phyloP scores from a whole-genome alignment of 139 green algal genomes.

The Micractinium sp. region DNA sequence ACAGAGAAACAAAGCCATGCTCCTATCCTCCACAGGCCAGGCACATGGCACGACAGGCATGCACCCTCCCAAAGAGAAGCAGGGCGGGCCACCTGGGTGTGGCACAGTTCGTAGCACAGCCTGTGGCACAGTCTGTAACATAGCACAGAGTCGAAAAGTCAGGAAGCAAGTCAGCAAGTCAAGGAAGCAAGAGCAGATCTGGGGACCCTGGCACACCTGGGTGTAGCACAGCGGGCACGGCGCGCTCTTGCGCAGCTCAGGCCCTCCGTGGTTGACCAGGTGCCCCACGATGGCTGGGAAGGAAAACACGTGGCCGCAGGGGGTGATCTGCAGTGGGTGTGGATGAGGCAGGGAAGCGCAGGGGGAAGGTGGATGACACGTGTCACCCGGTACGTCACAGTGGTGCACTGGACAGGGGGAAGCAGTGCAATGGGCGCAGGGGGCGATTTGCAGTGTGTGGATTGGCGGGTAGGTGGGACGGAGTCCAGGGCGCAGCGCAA shows the following conservation, averaged over 20 bases:
- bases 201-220: not conserved
- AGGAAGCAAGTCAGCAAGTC: no score
- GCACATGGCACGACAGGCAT: no score
- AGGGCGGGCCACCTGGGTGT: no score
- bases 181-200: not conserved
- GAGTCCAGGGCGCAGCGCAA: no score
- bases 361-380: not conserved
- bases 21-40: no score
- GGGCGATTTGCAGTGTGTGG: not conserved
- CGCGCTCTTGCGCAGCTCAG: slow-evolving; percentile 58
- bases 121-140: no score
- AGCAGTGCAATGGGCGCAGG: not conserved
- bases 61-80: no score
- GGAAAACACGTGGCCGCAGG: slow-evolving; percentile 89
- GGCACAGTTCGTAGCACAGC: no score
- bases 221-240: slow-evolving; percentile 59
- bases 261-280: slow-evolving; percentile 71
- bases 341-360: not conserved
- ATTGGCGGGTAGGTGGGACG: no score
- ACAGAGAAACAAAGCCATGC: no score
- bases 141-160: no score
- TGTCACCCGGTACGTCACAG: not conserved
- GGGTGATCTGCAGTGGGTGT: slow-evolving; percentile 72
- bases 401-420: no score
- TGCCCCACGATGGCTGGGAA: slow-evolving; percentile 85